Evolutionary conservation across 768 basidiomycete species (phyloP), one percentile per base, ranked within the genome.

Genomic region (Amanita jacksonii): DNA sequence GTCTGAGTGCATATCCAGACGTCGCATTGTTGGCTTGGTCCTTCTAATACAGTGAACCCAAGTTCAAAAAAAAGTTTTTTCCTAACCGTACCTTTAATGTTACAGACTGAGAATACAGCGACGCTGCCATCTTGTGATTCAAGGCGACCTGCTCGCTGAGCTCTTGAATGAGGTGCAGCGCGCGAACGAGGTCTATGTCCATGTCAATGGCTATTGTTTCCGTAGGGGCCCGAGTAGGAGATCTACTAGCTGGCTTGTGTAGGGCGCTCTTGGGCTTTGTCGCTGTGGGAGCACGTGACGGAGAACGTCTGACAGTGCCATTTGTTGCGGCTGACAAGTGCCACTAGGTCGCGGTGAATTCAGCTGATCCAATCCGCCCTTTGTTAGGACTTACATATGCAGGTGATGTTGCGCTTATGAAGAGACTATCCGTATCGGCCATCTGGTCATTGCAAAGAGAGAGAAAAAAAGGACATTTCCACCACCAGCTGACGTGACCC

Each of bases 141-240:
- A 77, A 77, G 1, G 76, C 70, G 40, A 94, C 76, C 64, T 90
- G 88, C 25, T 87, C 82, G 55, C 79, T 78, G 55, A 92, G 77
- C 55, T 92, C 90, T 47, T 77, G 73, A 2, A 92, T 71, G 51
- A 92, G 72, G 47, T 80, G 75, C 81, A 84, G 89, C 38, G 86
- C 76, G 18, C 83, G 73, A 34, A 83, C 57, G 40, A 88, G 72
- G 41, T 89, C 88, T 51, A 59, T 69, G 51, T 85, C 84, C 75
- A 83, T 76, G n/a, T n/a, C n/a, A 24, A 35, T 37, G 30, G 34
- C 16, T 12, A 25, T 28, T 27, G 42, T 18, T 19, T 41, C 40
- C 31, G 50, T 20, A 12, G 49, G 35, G 5, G 36, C 40, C 18
- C 42, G 47, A 18, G 52, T 49, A 45, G 54, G 9, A 16, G 6